Evolutionary conservation across 148 eudicot genomes (phyloP).

Genomic region (Camellia japonica): DNA sequence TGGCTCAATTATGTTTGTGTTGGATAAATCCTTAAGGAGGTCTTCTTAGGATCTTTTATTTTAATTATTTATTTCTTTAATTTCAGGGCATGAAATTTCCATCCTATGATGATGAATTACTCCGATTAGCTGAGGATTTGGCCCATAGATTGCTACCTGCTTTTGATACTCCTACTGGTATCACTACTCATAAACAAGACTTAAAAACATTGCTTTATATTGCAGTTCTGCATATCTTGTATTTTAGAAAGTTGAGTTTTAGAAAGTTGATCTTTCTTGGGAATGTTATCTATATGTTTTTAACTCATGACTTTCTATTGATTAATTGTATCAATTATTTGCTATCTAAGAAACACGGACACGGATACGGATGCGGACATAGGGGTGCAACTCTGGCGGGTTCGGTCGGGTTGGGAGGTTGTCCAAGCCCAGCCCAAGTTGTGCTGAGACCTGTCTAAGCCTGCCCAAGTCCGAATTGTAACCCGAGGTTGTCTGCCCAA

Average conservation of each 20-base stretch:
- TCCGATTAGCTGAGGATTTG: slow-evolving; percentile 89
- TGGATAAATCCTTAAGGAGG: background rate
- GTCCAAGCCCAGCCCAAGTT: no score
- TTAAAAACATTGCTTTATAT: background rate
- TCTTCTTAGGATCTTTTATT: background rate
- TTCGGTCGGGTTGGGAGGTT: no score
- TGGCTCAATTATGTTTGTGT: background rate
- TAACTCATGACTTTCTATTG: background rate
- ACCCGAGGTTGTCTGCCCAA: no score
- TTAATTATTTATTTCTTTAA: background rate
- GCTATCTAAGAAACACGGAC: no score
- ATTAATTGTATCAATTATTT: background rate
- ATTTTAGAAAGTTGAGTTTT: background rate
- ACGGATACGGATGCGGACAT: no score
- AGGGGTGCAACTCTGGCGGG: no score
- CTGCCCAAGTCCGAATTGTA: no score
- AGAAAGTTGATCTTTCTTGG: background rate
- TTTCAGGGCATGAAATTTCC: slow-evolving; percentile 93
- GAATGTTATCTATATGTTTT: slow-evolving; percentile 1
- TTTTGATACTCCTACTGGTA: slow-evolving; percentile 99
- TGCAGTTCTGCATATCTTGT: background rate
- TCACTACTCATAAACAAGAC: background rate
- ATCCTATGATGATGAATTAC: slow-evolving; percentile 78
- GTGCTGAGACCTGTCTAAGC: no score
- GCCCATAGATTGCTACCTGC: slow-evolving; percentile 86